Conservation (phyloP, 2,329 filamentous ascomycete genomes). For the Aspergillus clavatus region DNA sequence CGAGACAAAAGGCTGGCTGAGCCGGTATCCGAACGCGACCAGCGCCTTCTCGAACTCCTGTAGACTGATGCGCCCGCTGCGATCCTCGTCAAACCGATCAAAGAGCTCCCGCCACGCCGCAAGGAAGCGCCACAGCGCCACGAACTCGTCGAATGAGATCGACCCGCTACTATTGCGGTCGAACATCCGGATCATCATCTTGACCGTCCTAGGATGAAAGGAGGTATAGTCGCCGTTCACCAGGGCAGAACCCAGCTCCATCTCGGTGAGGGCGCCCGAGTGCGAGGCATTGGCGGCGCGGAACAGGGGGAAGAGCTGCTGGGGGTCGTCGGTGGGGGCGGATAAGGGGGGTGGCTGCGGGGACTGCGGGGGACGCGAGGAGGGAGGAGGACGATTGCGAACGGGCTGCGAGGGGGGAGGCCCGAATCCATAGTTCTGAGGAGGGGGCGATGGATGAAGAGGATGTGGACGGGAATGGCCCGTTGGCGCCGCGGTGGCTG, state of each 20-base stretch:
- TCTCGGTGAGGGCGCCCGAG: slow-evolving; percentile 77
- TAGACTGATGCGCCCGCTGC: slow-evolving; percentile 78
- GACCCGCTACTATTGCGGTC: slow-evolving; percentile 83
- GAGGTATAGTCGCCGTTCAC: slow-evolving; percentile 95
- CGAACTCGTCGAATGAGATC: slow-evolving; percentile 94
- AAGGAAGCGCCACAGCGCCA: slow-evolving; percentile 91
- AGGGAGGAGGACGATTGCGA: slow-evolving; percentile 51
- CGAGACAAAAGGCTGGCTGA: slow-evolving; percentile 77
- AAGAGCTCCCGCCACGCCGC: slow-evolving; percentile 92
- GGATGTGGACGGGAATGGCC: slow-evolving; percentile 32
- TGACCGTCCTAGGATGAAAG: slow-evolving; percentile 89
- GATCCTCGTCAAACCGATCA: slow-evolving; percentile 88
- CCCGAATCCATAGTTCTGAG: slow-evolving; percentile 47
- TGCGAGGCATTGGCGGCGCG: slow-evolving; percentile 76
- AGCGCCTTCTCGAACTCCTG: slow-evolving; percentile 86
- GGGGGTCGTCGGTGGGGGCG: slow-evolving; percentile 48
- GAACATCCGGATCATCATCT: slow-evolving; percentile 99
- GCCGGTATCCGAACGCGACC: slow-evolving; percentile 86
- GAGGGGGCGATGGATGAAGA: slow-evolving; percentile 40
- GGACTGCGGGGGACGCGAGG: slow-evolving; percentile 62
- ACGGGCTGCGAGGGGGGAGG: slow-evolving; percentile 50
- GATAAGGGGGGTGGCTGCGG: slow-evolving; percentile 52
- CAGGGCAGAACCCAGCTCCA: slow-evolving; percentile 80
- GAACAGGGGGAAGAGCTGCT: slow-evolving; percentile 75
- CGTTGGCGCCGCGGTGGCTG: slow-evolving; percentile 10